Base-by-base conservation (phyloP, 2,329 filamentous ascomycete species). In the Xylogone sp. region DNA sequence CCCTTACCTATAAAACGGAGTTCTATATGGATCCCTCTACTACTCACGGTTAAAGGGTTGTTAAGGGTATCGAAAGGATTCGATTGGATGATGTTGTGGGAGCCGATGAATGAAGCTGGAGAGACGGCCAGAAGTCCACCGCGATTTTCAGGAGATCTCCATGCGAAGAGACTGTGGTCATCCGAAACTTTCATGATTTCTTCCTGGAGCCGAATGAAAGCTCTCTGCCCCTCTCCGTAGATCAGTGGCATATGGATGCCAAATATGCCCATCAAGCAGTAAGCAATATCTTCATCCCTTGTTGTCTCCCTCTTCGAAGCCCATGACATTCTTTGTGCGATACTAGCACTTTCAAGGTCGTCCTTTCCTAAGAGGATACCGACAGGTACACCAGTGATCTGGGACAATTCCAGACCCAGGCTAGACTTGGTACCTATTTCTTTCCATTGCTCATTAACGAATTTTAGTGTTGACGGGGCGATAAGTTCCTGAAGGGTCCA, bases 131-230 rank as follows among this genome's bases (percentile, higher is more conserved):
- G 48, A 45, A 56, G 31, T n/a, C 49, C 53, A 1, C 39, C 9
- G 29, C 39, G 46, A 42, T 45, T 24, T 13, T 49, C 46, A 43
- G 21, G 34, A 3, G 46, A 49, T 42, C 58, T 53, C 65, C 64
- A 66, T 10, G 62, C 63, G 10, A 72, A 67, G 1, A 72, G 55
- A 4, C 63, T 68, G 24, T 71, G 66, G 50, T 72, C 69, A 10
- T 65, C 48, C 5, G 61, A 63, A 27, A 55, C 46, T 29, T 57
- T 60, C 50, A 66, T 58, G 4, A 67, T 65, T 43, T 66, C 64
- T 49, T 66, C 60, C 49, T 67, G 64, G 0, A 67, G 58, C 9
- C 65, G 46, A 7, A 56, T 49, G 42, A 65, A 66, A 1, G 63
- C 60, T 42, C 56, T 59, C 31, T 54, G 43, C 2, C 63, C 60